Conservation (phyloP, 805 yeast species). For the Monosporozyma servazzii region DNA sequence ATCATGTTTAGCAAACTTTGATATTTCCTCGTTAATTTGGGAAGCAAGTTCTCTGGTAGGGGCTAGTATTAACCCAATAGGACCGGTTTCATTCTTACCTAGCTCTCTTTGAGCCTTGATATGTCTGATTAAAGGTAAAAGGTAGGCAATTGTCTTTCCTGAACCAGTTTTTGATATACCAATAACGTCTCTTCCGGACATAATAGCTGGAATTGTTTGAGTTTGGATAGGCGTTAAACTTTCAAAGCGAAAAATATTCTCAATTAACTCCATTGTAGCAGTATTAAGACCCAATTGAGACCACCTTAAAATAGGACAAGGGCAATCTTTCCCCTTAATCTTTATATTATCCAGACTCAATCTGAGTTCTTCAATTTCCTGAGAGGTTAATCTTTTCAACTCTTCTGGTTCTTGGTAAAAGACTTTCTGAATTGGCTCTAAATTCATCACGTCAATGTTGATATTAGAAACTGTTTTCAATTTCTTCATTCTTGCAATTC, state of each 20-base stretch:
- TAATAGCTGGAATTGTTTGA: constrained; percentile 82
- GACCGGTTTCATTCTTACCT: constrained; percentile 48
- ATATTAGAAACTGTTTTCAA: constrained; percentile 29
- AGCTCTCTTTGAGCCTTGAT: constrained; percentile 61
- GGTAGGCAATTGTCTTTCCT: constrained; percentile 86
- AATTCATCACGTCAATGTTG: constrained; percentile 26
- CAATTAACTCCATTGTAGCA: constrained; percentile 43
- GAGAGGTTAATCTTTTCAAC: constrained; percentile 37
- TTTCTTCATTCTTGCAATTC: constrained; percentile 32
- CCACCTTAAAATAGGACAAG: constrained; percentile 69
- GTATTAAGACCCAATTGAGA: constrained; percentile 70
- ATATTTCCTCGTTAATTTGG: constrained; percentile 66
- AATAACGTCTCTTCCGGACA: constrained; percentile 83
- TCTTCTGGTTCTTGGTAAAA: constrained; percentile 59
- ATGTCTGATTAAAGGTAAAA: constrained; percentile 78
- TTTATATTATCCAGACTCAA: constrained; percentile 53
- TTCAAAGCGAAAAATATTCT: constrained; percentile 40
- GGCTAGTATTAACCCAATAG: constrained; percentile 68
- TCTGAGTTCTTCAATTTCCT: constrained; percentile 50
- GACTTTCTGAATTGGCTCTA: constrained; percentile 47
- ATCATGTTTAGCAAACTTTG: constrained; percentile 37
- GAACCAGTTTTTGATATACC: constrained; percentile 97
- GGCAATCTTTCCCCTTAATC: constrained; percentile 48
- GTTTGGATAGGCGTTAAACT: constrained; percentile 83
- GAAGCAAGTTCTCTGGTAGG: constrained; percentile 91